Conservation (phyloP, 495 filamentous ascomycete species). For the Darksidea phi region DNA sequence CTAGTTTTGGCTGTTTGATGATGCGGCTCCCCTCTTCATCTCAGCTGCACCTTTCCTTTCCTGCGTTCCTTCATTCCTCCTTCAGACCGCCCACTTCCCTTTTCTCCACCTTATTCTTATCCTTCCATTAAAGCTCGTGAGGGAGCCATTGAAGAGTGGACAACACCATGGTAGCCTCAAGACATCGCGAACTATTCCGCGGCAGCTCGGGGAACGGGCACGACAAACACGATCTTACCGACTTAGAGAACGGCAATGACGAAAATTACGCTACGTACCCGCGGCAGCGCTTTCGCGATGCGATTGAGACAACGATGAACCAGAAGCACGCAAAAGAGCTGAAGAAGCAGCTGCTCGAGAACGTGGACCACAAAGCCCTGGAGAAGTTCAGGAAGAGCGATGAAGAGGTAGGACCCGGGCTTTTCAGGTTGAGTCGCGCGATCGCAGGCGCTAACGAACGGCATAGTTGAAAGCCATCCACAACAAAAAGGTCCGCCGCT, state of each 20-base stretch:
- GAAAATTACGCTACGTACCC: background rate
- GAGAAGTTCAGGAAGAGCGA: slow-evolving; percentile 49
- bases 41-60: too few relatives aligned
- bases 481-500: slow-evolving; percentile 49
- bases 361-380: slow-evolving; percentile 44
- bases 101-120: too few relatives aligned
- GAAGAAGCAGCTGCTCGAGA: slow-evolving; percentile 49
- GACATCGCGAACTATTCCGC: background rate
- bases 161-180: slow-evolving; percentile 4
- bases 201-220: background rate
- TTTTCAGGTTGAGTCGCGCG: background rate
- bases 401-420: slow-evolving; percentile 39
- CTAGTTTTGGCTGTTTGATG: too few relatives aligned
- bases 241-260: slow-evolving; percentile 23
- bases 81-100: too few relatives aligned
- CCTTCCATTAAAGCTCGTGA: too few relatives aligned
- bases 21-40: too few relatives aligned
- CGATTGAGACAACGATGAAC: slow-evolving; percentile 14
- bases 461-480: slow-evolving; percentile 47
- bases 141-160: background rate
- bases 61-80: too few relatives aligned
- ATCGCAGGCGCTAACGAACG: too few relatives aligned
- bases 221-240: slow-evolving; percentile 14
- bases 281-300: slow-evolving; percentile 22
- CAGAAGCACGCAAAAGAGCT: slow-evolving; percentile 33